These are phyloP conservation scores for Suillus variegatus DNA, from an alignment of 768 basidiomycete genomes.

Conservation along the genomic window DNA sequence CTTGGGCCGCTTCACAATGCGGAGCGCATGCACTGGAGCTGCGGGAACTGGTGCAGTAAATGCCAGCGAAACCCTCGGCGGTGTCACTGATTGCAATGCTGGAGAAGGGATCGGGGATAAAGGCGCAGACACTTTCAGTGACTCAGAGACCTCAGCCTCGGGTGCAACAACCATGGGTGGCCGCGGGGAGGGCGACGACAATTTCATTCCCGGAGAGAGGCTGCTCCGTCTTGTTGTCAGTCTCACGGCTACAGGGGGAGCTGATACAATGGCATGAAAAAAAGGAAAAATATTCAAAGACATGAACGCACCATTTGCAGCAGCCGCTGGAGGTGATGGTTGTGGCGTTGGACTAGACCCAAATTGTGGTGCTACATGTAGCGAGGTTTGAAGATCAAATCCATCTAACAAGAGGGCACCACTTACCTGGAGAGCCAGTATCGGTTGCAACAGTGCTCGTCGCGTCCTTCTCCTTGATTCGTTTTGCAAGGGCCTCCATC, in stretches of 20 bases:
- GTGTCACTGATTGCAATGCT: neutral
- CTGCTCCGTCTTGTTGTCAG: neutral
- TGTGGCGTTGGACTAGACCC: neutral
- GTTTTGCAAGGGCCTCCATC: slow-evolving; percentile 19
- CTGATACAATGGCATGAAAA: neutral
- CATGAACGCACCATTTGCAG: neutral
- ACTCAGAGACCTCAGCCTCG: neutral
- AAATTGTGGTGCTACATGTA: neutral
- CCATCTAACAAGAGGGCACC: neutral
- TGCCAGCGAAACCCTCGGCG: slow-evolving; percentile 4
- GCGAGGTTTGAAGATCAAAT: neutral
- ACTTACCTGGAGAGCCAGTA: neutral
- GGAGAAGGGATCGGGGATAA: neutral
- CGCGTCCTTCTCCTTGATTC: slow-evolving; percentile 16
- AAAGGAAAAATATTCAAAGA: neutral
- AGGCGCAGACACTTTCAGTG: neutral
- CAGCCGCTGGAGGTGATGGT: neutral
- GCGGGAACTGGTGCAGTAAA: slow-evolving; percentile 18
- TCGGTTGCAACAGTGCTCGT: neutral
- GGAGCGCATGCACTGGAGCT: slow-evolving; percentile 26
- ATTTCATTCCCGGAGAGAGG: slow-evolving; percentile 4
- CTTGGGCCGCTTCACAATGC: slow-evolving; percentile 31
- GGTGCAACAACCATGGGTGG: neutral
- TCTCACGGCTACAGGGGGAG: neutral
- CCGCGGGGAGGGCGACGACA: neutral